These are phyloP conservation scores for Talaromyces funiculosus DNA, from an alignment of 2,329 filamentous ascomycete genomes.

Conservation along the genomic window DNA sequence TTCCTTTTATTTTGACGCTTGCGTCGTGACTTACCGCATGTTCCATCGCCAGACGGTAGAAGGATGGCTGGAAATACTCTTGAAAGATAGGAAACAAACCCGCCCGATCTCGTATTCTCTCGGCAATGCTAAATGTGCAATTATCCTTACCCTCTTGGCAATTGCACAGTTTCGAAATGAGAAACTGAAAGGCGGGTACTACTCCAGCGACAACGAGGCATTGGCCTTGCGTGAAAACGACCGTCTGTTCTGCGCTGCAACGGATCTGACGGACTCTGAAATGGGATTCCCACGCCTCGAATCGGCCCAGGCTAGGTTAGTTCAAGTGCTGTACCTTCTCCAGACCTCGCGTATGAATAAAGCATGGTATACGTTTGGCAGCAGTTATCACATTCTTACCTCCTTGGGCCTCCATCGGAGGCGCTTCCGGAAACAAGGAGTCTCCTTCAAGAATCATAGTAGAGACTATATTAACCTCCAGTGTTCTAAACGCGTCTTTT, in stretches of 20 bases:
- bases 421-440: slow-evolving; percentile 10
- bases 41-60: slow-evolving; percentile 1
- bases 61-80: not conserved
- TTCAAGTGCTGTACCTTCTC: slow-evolving; percentile 29
- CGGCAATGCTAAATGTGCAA: slow-evolving; percentile 40
- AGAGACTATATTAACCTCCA: slow-evolving; percentile 22
- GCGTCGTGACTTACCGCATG: not conserved
- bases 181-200: not conserved
- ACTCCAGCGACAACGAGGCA: not conserved
- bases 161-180: slow-evolving; percentile 44
- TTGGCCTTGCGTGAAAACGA: not conserved
- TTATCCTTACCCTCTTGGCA: slow-evolving; percentile 45
- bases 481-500: slow-evolving; percentile 51
- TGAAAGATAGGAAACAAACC: slow-evolving; percentile 8
- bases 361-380: slow-evolving; percentile 35
- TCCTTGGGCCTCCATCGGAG: slow-evolving; percentile 27
- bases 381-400: slow-evolving; percentile 30
- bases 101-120: slow-evolving; percentile 25
- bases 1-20: slow-evolving; percentile 12
- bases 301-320: slow-evolving; percentile 21
- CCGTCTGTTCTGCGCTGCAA: slow-evolving; percentile 16
- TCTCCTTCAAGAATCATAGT: slow-evolving; percentile 14
- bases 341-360: slow-evolving; percentile 32
- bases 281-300: slow-evolving; percentile 20
- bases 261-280: slow-evolving; percentile 29